Conservation (phyloP, 805 yeast genomes). For the Henningerozyma blattae region DNA sequence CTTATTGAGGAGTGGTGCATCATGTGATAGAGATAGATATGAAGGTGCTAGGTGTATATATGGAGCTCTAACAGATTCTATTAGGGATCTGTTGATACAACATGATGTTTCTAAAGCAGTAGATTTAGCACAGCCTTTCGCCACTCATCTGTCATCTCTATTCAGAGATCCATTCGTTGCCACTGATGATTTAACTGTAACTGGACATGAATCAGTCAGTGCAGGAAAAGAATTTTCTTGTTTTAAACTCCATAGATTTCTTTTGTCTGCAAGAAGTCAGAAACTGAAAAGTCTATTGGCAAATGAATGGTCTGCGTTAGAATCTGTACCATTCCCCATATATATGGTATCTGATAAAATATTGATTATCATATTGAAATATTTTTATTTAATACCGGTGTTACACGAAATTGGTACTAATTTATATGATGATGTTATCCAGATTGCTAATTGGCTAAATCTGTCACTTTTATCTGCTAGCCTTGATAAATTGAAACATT, state of each 20-base stretch:
- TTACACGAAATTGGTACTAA: conserved; percentile 25
- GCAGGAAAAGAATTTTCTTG: too few species aligned
- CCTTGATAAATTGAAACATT: conserved; percentile 20
- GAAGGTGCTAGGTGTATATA: conserved; percentile 71
- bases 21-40: conserved; percentile 70
- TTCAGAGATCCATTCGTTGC: conserved; percentile 9
- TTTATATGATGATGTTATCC: conserved; percentile 19
- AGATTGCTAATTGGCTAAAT: conserved; percentile 25
- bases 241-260: conserved; percentile 29
- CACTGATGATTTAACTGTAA: conserved; percentile 18
- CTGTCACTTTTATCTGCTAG: conserved; percentile 29
- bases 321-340: too few species aligned
- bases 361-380: conserved; percentile 20
- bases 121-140: conserved; percentile 60
- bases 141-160: conserved; percentile 47
- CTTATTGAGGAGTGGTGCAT: conserved; percentile 54
- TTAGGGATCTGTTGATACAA: conserved; percentile 43
- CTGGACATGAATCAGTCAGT: conserved; percentile 1
- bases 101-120: conserved; percentile 59
- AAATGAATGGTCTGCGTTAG: neutral
- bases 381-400: conserved; percentile 29
- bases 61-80: conserved; percentile 62
- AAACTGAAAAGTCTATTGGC: conserved; percentile 20
- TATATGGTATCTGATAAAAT: conserved; percentile 6
- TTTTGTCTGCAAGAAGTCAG: conserved; percentile 28